Conservation (phyloP, 306 rosid species). For the Clitoria ternatea region DNA sequence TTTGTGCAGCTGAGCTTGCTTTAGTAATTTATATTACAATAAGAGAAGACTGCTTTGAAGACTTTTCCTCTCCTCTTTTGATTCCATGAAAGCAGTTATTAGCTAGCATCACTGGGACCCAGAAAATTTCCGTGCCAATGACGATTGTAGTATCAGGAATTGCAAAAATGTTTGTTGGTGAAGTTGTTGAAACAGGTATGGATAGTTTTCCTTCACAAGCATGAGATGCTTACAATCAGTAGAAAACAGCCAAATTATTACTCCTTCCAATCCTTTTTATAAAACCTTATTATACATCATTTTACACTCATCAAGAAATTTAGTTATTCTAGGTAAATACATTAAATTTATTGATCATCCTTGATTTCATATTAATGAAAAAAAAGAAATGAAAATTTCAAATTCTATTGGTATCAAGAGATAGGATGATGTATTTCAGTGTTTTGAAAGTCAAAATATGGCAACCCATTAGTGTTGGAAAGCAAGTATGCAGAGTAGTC, state of each 20-base stretch:
- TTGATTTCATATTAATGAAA: too few species aligned
- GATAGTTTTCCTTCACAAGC: constrained; percentile 10
- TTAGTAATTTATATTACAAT: neutral
- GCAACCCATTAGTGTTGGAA: neutral
- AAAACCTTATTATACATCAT: too few species aligned
- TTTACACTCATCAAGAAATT: too few species aligned
- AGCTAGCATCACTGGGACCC: constrained; percentile 79
- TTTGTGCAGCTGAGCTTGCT: neutral
- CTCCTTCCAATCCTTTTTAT: too few species aligned
- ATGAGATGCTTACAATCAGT: neutral
- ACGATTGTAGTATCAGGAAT: constrained; percentile 91
- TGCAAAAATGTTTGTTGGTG: constrained; percentile 92
- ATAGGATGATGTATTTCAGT: too few species aligned
- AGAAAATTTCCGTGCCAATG: constrained; percentile 83
- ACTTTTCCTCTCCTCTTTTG: neutral
- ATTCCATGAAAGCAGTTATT: constrained; percentile 50
- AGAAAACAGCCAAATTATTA: neutral
- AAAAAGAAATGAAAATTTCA: too few species aligned
- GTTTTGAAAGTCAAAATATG: neutral
- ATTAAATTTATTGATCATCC: too few species aligned
- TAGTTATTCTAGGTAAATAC: too few species aligned
- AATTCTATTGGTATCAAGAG: too few species aligned
- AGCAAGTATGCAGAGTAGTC: constrained; percentile 6
- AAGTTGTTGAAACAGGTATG: constrained; percentile 84
- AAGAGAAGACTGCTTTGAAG: constrained; percentile 1